These are phyloP conservation scores for Miscanthus lutarioriparius DNA, from an alignment of 176 grass and related monocot genomes.

Conservation along the genomic window DNA sequence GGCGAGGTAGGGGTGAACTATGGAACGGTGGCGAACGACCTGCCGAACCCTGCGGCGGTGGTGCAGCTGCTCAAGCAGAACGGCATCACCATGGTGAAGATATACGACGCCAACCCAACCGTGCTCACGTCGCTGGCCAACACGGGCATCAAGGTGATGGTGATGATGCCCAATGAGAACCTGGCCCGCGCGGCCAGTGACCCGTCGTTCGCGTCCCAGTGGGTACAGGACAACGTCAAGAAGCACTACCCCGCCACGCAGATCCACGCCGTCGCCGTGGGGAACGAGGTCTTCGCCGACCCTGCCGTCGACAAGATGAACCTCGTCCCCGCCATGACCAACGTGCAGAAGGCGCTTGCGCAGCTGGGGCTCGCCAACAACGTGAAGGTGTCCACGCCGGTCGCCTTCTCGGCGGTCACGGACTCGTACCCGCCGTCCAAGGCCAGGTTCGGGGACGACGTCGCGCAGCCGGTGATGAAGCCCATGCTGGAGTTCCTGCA, in stretches of 20 bases:
- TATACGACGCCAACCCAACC: constrained; percentile 42
- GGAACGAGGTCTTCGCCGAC: constrained; percentile 61
- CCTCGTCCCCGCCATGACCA: constrained; percentile 1
- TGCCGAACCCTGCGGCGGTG: constrained; percentile 29
- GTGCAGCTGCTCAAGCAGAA: constrained; percentile 38
- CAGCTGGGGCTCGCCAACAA: constrained; percentile 32
- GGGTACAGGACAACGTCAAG: constrained; percentile 58
- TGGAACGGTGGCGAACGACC: constrained; percentile 48
- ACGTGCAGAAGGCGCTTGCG: constrained; percentile 38
- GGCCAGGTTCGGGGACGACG: constrained; percentile 34
- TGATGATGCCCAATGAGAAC: constrained; percentile 52
- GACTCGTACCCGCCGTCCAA: constrained; percentile 45
- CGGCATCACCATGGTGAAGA: constrained; percentile 52
- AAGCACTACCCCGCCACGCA: constrained; percentile 44
- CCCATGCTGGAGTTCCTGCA: constrained; percentile 57
- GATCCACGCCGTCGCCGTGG: constrained; percentile 55
- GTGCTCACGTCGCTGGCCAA: constrained; percentile 45
- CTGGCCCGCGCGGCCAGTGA: constrained; percentile 22
- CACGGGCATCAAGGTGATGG: constrained; percentile 54
- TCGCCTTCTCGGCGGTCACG: constrained; percentile 38
- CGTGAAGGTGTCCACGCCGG: constrained; percentile 59
- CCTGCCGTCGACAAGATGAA: neutral
- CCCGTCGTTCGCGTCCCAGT: constrained; percentile 35
- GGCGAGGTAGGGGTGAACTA: constrained; percentile 61
- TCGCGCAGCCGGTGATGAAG: constrained; percentile 49